Evolutionary conservation across 2,329 filamentous ascomycete species (phyloP), one percentile per base, ranked within the genome.

Genomic region (Colletotrichum ledebouriae): DNA sequence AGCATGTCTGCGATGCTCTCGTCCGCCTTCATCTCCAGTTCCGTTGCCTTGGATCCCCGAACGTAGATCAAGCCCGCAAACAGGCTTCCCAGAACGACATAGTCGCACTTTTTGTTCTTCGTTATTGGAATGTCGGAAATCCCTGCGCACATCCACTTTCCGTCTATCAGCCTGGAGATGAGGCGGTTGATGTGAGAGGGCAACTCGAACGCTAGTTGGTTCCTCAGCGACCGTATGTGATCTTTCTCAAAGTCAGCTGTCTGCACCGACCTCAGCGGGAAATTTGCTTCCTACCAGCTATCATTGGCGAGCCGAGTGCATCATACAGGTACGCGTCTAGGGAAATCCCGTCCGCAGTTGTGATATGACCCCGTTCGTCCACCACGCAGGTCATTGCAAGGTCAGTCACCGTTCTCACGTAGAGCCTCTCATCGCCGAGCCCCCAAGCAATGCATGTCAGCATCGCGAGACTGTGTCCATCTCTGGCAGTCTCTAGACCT

Each of bases 81-180:
- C 9, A 69, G 10, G 17, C 66, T 69, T 6, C 66, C 66, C 3
- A 69, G 20, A 2, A 69, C 61, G 4, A 69, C 25, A 15, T 69
- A 69, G 17, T 69, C 66, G 49, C 66, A 69, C n/a, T 57, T 69
- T 3, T 69, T 69, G 25, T 69, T 59, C 12, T 63, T 55, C 0
- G 66, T 69, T 20, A 69, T 44, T 2, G 66, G 66, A 15, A 69
- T 69, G 20, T 59, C 62, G 5, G 66, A 66, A 10, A 69, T 66
- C 1, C 66, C 62, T 20, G 34, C 25, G 17, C 66, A 69, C 15
- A 69, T 58, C 66, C 66, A 69, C 25, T 60, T 66, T 1, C 66
- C 66, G 0, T 69, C 66, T 4, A 69, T 60, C 12, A 69, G 3
- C 15, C 49, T 49, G 5, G n/a, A 25, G 25, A 69, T 39, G 2